These are phyloP conservation scores for Nicotiana knightiana DNA, from an alignment of 257 asterid species.

Conservation along the genomic window DNA sequence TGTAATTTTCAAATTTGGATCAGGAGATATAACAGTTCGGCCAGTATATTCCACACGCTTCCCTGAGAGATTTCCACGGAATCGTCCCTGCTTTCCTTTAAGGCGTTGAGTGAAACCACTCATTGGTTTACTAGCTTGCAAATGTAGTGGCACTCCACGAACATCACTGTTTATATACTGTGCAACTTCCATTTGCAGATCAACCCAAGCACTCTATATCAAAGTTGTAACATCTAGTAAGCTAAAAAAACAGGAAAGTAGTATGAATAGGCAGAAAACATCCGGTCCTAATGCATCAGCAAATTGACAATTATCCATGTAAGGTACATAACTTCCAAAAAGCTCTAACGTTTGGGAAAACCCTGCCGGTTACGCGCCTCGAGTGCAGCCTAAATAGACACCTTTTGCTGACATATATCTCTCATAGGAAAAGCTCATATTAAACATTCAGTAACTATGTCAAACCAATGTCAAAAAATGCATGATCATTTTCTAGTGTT, in stretches of 20 bases:
- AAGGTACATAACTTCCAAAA: neutral
- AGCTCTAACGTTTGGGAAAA: neutral
- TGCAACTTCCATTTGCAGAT: conserved; percentile 75
- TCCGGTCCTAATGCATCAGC: neutral
- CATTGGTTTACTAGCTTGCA: conserved; percentile 38
- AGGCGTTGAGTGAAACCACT: conserved; percentile 95
- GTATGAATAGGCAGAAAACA: neutral
- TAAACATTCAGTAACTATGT: neutral
- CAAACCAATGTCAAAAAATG: neutral
- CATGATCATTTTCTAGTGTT: neutral
- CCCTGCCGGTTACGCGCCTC: neutral
- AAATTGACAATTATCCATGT: neutral
- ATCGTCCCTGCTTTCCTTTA: conserved; percentile 93
- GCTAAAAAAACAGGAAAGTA: neutral
- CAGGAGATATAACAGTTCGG: conserved; percentile 96
- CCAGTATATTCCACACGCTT: conserved; percentile 97
- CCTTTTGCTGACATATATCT: neutral
- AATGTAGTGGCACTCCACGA: conserved; percentile 44
- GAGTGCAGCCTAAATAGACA: neutral
- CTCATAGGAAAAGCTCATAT: neutral
- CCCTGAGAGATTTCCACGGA: conserved; percentile 88
- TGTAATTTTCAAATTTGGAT: conserved; percentile 80
- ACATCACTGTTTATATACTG: conserved; percentile 78
- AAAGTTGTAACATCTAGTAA: conserved; percentile 7
- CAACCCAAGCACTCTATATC: conserved; percentile 56